Base-by-base conservation (phyloP, 306 rosid species). In the Abrus precatorius region DNA sequence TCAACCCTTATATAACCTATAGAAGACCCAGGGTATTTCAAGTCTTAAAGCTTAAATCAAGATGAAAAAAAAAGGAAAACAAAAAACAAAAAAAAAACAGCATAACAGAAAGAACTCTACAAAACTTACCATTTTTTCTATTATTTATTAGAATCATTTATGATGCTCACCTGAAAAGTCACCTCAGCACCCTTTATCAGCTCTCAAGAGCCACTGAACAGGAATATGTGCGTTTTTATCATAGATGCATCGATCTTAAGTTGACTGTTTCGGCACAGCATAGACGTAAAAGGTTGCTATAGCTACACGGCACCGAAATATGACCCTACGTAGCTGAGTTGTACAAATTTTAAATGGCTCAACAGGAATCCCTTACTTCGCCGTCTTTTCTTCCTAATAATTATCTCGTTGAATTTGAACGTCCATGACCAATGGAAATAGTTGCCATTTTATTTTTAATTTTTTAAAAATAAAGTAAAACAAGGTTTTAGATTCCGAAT, bases 301-400 rank as follows among this genome's bases (percentile, higher is more conserved):
- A 63, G 67, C 56, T 54, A 63, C 80, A 56, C 63, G 62, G 27
- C 29, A 49, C 80, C 57, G 30, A 29, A 72, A 59, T 53, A 32
- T 75, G 77, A 57, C 69, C 74, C 72, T 20, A 70, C 74, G 7
- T 67, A 56, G 52, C 80, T 65, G 41, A 81, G 76, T 7, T 81
- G 73, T 80, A 70, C 54, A 38, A 1, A 36, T 81, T 41, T 38
- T 52, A 56, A 47, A 75, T 75, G 72, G 69, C 68, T 68, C 72
- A 59, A 49, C 7, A 40, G 30, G 77, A 75, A 75, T 69, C 72
- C 28, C 80, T 81, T 48, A 60, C 57, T 50, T 60, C 66, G 41
- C 50, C 62, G n/a, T 72, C 56, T 72, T 61, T 75, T n/a, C 36
- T 68, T 72, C 41, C 47, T 57, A 61, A 64, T 72, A 30, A 70